Base-by-base conservation (phyloP, 139 green algal genomes). In the Parachlorella kessleri region DNA sequence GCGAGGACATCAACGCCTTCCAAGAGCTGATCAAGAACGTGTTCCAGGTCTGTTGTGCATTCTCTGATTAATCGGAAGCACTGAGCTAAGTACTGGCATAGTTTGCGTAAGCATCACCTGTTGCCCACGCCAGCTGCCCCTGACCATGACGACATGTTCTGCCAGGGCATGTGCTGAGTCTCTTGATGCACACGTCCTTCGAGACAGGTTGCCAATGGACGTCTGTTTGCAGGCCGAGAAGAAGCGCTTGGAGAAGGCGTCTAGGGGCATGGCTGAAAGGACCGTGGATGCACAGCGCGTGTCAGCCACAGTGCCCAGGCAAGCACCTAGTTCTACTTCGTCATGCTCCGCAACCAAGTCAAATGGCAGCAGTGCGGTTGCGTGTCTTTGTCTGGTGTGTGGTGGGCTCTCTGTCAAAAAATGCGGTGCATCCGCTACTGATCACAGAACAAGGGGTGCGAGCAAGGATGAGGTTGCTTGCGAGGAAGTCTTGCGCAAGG, bases 271-370 rank as follows among this genome's bases (percentile, higher is more conserved):
- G 84, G 74, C 89, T 0, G 93, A 98, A 81, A 83, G 94, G 14
- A 95, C 81, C n/a, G 96, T 96, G 30, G 94, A 98, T 73, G 94
- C 94, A 3, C 94, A 97, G 82, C 77, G 94, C 10, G 92, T 90
- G 2, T 92, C 86, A 33, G 92, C 90, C 4, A 90, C 88, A 33
- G 91, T 95, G 26, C 89, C 89, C 2, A 81, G 87, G 83, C 63
- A n/a, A 32, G 37, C 36, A 55, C 33, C 63, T 6, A n/a, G 14
- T 78, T 24, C n/a, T 73, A 21, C 42, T 64, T 75, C 6, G 38
- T 53, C 36, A 74, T 42, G 36, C 14, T n/a, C 66, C 9, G 24
- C 66, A 41, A 4, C n/a, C n/a, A 7, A 71, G 6, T 67, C 24
- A 23, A 67, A 6, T 28, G 9, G 35, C 59, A 10, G 24, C 35